Evolutionary conservation across 345 rosid species (phyloP).

Genomic region (Syzygium aqueum): DNA sequence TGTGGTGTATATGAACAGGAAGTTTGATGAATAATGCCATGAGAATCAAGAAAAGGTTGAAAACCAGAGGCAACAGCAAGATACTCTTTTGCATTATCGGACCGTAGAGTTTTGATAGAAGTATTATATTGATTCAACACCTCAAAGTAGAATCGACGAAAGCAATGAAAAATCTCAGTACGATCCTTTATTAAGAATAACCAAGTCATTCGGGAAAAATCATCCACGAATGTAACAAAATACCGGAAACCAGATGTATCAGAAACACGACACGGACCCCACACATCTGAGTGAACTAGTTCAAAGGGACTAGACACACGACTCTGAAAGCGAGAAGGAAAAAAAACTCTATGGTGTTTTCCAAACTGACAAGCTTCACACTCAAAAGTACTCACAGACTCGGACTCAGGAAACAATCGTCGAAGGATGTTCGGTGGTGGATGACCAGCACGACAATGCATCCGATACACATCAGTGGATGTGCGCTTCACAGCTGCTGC

Average conservation of each 20-base stretch:
- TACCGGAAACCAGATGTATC: neutral
- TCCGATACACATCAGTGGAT: neutral
- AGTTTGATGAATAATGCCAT: neutral
- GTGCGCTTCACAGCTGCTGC: neutral
- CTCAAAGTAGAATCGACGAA: neutral
- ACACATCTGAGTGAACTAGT: neutral
- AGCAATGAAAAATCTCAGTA: neutral
- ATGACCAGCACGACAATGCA: neutral
- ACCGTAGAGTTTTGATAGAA: fast-evolving
- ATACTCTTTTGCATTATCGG: neutral
- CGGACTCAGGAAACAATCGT: neutral
- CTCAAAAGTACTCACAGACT: neutral
- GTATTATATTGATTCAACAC: neutral
- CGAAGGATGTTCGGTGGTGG: too few relatives aligned
- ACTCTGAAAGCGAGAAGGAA: neutral
- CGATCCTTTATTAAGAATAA: neutral
- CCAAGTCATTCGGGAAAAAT: neutral
- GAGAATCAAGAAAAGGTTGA: neutral
- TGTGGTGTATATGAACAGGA: neutral
- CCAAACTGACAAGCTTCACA: neutral
- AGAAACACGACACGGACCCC: neutral
- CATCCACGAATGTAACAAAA: neutral
- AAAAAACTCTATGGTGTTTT: neutral
- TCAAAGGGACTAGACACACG: neutral
- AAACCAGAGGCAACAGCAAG: neutral